Percentiles rank a stretch among this genome's conserved stretches.
Conservation (phyloP, 257 asterid genomes). For the Misopates orontium region DNA sequence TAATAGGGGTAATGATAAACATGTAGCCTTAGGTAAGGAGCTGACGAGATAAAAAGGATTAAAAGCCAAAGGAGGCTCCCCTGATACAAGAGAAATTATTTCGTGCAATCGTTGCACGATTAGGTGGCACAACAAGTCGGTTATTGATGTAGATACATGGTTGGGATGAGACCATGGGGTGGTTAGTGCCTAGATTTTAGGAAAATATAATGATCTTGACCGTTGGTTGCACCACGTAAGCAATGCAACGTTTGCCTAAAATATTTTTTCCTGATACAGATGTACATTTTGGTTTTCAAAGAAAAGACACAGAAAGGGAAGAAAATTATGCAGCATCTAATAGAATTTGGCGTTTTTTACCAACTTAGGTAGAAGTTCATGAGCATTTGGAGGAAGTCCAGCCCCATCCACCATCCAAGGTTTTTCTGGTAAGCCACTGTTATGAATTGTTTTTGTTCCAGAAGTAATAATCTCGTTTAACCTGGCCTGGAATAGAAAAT, state of each 20-base stretch:
- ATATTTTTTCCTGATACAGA: too few relatives aligned
- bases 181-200: too few relatives aligned
- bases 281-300: not conserved
- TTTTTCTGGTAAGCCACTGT: constrained; percentile 47
- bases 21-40: too few relatives aligned
- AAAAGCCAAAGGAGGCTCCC: constrained; percentile 14
- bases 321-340: constrained; percentile 4
- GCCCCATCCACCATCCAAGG: constrained; percentile 97
- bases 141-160: too few relatives aligned
- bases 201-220: too few relatives aligned
- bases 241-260: too few relatives aligned
- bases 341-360: constrained; percentile 36
- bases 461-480: constrained; percentile 79
- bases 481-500: constrained; percentile 56
- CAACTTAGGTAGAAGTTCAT: constrained; percentile 72
- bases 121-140: too few relatives aligned
- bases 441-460: constrained; percentile 34
- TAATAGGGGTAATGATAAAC: constrained; percentile 28
- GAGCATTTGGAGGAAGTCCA: constrained; percentile 78
- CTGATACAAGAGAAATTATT: not conserved
- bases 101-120: too few relatives aligned
- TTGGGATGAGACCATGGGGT: too few relatives aligned
- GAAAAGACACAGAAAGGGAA: constrained; percentile 3
- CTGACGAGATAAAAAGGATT: too few relatives aligned
- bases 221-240: too few relatives aligned